Base-by-base conservation (phyloP, 106 monocot genomes). In the Gastrodia elata region DNA sequence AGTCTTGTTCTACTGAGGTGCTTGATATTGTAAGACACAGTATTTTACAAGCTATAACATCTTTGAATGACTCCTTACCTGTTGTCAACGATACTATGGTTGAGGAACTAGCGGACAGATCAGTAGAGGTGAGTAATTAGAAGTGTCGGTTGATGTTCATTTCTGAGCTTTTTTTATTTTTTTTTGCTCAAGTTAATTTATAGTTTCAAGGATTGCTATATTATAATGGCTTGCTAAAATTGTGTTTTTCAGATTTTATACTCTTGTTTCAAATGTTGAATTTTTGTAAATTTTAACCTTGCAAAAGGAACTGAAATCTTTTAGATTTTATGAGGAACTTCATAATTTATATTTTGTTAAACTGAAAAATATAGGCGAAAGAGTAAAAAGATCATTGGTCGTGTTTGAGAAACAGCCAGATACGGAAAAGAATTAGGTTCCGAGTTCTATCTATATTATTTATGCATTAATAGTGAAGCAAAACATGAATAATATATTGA, bases 101-200 rank as follows among this genome's bases (percentile, higher is more conserved):
- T 75, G 93, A 91, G 37, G 71, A 77, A 26, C 82, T 91, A 76
- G 90, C 88, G 18, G 90, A 91, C 73, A 92, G 83, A 70, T 92
- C 88, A 70, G 77, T 86, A 39, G 92, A 97, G 97, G 97, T 93
- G 81, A 82, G 59, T 61, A 32, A 28, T 61, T 61, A 11, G 30
- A 32, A 28, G 11, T 61, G 61, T 2, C 0, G 30, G 61, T 30
- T 5, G 30, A 61, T 61, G 61, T 11, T 61, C 18, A 28, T 61
- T 32, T 11, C n/a, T n/a, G n/a, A n/a, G n/a, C n/a, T n/a, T n/a
- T n/a, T 9, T 61, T 30, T 30, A 30, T 13, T 30, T 30, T 61
- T 61, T 61, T 58, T 58, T 61, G n/a, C 5, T 61, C 61, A 32
- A 30, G 10, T 61, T 8, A 22, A 22, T 52, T 22, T 52, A n/a